Evolutionary conservation across 805 yeast species (phyloP).

Genomic region (Cyberlindnera lachancei): DNA sequence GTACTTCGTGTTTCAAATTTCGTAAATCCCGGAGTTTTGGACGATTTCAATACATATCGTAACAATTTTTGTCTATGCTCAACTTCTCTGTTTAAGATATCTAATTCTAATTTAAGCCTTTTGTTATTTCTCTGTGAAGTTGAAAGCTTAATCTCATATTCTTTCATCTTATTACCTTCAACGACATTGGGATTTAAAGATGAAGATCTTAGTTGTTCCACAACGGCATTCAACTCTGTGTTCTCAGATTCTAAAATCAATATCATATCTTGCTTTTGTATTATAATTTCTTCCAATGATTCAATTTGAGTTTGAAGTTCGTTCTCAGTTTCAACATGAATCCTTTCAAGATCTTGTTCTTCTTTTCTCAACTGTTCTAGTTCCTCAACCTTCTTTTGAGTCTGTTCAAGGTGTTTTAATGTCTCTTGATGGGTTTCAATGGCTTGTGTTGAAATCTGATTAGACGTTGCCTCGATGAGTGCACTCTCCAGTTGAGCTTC

Average conservation of each 20-base stretch:
- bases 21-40: no score
- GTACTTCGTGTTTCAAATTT: neutral
- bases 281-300: constrained; percentile 16
- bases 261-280: constrained; percentile 10
- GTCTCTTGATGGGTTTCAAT: constrained; percentile 29
- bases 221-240: constrained; percentile 13
- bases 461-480: constrained; percentile 22
- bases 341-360: constrained; percentile 40
- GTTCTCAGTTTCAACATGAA: constrained; percentile 34
- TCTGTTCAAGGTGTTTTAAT: constrained; percentile 22
- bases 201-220: neutral
- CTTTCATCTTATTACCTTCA: neutral
- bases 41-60: no score
- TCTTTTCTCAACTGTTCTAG: constrained; percentile 42
- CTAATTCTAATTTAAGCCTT: no score
- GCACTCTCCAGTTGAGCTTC: constrained; percentile 25
- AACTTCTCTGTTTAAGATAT: no score
- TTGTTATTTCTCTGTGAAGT: no score
- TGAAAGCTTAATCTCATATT: no score
- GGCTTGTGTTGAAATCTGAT: constrained; percentile 27
- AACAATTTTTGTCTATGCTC: no score
- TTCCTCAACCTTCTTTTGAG: constrained; percentile 35
- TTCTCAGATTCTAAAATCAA: constrained; percentile 9
- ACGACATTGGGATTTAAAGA: neutral
- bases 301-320: constrained; percentile 35